A percentile compares a stretch with the other conserved stretches of the same genome.
These are phyloP conservation scores for Rutstroemia sp. DNA, from an alignment of 2,329 filamentous ascomycete species.

Conservation along the genomic window DNA sequence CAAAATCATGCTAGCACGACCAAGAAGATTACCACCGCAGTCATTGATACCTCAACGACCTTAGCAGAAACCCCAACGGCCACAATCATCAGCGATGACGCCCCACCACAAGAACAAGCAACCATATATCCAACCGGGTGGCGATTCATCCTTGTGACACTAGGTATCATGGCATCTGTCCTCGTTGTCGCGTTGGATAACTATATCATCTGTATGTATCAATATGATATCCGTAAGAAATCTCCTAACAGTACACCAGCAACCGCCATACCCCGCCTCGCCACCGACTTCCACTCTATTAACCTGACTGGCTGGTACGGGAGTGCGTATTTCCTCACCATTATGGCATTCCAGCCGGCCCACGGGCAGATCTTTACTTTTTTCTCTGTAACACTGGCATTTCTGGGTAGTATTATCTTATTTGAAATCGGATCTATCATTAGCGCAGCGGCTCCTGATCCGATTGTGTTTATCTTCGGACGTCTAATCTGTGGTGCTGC, in stretches of 20 bases:
- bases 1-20: too few species aligned
- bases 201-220: neutral
- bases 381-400: conserved; percentile 8
- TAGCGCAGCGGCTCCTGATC: conserved; percentile 19
- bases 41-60: too few species aligned
- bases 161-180: neutral
- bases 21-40: too few species aligned
- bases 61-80: too few species aligned
- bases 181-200: neutral
- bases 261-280: conserved; percentile 43
- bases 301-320: conserved; percentile 38
- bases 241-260: neutral
- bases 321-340: conserved; percentile 31
- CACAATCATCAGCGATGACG: neutral
- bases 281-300: conserved; percentile 32
- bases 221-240: neutral
- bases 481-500: conserved; percentile 20
- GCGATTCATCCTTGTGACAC: neutral
- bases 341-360: conserved; percentile 24
- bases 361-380: conserved; percentile 15
- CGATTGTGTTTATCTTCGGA: conserved; percentile 11
- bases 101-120: neutral
- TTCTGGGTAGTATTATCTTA: conserved; percentile 1
- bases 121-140: neutral
- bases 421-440: conserved; percentile 18